Conservation (phyloP, 1,284 basidiomycete species). For the Meira nashicola region DNA sequence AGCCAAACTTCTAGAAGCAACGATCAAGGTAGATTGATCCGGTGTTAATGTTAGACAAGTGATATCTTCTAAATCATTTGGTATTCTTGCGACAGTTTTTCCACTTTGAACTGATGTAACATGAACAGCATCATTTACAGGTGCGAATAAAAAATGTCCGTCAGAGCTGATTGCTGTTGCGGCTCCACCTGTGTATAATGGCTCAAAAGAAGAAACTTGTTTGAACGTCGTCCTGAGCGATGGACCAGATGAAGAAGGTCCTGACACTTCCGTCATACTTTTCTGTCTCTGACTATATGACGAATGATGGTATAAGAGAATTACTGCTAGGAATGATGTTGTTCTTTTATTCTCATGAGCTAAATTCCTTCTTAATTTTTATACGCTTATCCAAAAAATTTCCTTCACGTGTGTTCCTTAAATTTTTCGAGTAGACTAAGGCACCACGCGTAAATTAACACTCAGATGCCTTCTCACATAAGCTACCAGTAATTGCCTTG, state of each 20-base stretch:
- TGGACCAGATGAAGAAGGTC: neutral
- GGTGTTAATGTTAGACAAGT: slow-evolving; percentile 55
- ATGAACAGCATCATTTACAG: slow-evolving; percentile 77
- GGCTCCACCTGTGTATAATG: slow-evolving; percentile 50
- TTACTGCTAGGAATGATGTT: too few relatives aligned
- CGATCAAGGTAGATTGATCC: slow-evolving; percentile 54
- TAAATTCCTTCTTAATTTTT: too few relatives aligned
- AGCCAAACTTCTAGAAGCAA: slow-evolving; percentile 57
- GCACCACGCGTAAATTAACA: too few relatives aligned
- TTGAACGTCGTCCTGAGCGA: slow-evolving; percentile 8
- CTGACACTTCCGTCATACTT: neutral
- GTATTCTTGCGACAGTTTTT: slow-evolving; percentile 70
- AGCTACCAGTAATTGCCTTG: too few relatives aligned
- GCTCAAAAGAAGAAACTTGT: slow-evolving; percentile 27
- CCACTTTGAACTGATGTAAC: slow-evolving; percentile 75
- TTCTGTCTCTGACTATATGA: too few relatives aligned
- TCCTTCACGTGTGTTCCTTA: too few relatives aligned
- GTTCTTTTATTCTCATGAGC: too few relatives aligned
- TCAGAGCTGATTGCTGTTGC: slow-evolving; percentile 70
- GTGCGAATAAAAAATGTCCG: slow-evolving; percentile 74
- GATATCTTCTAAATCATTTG: slow-evolving; percentile 61
- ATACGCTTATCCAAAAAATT: too few relatives aligned
- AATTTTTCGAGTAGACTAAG: too few relatives aligned
- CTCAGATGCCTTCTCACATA: too few relatives aligned
- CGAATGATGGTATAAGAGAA: too few relatives aligned